phyloP scores from a whole-genome alignment of 306 rosid genomes.

The Lathyrus tuberosus region DNA sequence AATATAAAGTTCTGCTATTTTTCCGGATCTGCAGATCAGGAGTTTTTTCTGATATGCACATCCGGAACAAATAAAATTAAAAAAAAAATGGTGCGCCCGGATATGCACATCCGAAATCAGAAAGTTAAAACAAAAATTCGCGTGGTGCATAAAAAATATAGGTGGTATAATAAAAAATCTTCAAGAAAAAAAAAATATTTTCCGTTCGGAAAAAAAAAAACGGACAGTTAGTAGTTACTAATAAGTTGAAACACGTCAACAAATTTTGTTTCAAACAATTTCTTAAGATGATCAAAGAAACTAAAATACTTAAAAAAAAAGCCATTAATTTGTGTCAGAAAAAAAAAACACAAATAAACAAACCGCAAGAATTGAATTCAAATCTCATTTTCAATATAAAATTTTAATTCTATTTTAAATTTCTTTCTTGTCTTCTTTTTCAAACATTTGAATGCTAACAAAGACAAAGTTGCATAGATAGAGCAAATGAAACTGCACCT shows the following conservation, averaged over 20 bases:
- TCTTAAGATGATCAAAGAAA: constrained; percentile 1
- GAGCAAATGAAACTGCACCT: constrained; percentile 37
- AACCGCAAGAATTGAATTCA: constrained; percentile 49
- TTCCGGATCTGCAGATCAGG: no score
- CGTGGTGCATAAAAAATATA: no score
- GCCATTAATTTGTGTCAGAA: constrained; percentile 23
- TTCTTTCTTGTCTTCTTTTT: constrained; percentile 41
- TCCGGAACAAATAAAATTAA: no score
- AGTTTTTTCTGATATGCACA: no score
- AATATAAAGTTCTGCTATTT: no score
- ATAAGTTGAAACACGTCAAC: neutral
- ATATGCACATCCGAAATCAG: no score
- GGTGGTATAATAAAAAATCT: no score
- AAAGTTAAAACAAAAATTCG: no score
- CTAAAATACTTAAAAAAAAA: neutral
- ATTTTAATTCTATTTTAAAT: neutral
- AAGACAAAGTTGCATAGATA: constrained; percentile 34
- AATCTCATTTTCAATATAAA: constrained; percentile 24
- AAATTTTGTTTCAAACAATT: neutral
- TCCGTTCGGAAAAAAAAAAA: no score
- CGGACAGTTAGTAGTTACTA: no score
- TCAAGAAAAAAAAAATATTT: no score
- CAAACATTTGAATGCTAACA: constrained; percentile 46
- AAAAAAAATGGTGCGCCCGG: no score
- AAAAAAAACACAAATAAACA: constrained; percentile 35